A percentile compares a stretch with the other conserved stretches of the same genome.
These are phyloP conservation scores for Penicillium janthinellum DNA, from an alignment of 2,329 filamentous ascomycete genomes.

Conservation along the genomic window DNA sequence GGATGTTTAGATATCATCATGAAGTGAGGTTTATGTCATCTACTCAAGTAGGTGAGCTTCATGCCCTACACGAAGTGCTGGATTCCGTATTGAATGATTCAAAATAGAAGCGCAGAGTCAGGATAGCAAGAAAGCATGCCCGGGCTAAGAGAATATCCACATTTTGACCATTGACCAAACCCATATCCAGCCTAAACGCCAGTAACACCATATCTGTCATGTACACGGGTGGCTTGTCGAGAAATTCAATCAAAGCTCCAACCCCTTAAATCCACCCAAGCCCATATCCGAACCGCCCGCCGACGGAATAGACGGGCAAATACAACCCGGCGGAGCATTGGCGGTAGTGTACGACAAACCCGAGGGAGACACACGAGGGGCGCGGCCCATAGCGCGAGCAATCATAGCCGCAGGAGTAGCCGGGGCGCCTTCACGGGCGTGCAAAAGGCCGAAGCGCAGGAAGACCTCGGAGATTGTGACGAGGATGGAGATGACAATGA, in stretches of 20 bases:
- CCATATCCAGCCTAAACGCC: background rate
- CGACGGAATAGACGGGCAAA: slow-evolving; percentile 23
- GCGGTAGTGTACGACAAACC: slow-evolving; percentile 16
- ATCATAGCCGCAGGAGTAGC: slow-evolving; percentile 18
- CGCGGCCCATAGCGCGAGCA: slow-evolving; percentile 24
- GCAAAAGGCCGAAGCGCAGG: slow-evolving; percentile 77
- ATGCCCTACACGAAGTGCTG: no score
- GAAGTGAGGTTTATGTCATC: no score
- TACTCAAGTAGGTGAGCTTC: no score
- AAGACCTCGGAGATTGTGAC: slow-evolving; percentile 90
- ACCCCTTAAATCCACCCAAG: slow-evolving; percentile 12
- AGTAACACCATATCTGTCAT: background rate
- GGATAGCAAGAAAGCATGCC: background rate
- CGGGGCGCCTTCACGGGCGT: slow-evolving; percentile 29
- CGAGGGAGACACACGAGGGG: slow-evolving; percentile 17
- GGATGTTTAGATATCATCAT: background rate
- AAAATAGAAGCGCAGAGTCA: background rate
- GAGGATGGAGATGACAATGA: slow-evolving; percentile 87
- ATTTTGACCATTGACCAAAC: background rate
- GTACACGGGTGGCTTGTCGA: background rate
- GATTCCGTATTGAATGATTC: background rate
- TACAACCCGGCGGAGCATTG: slow-evolving; percentile 23
- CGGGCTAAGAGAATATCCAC: background rate
- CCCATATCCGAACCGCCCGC: slow-evolving; percentile 12
- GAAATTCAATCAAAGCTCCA: slow-evolving; percentile 1